Evolutionary conservation across 192 early-diverging fungal species (phyloP), one percentile per base, ranked within the genome.

Genomic region (Linnemannia schmuckeri): DNA sequence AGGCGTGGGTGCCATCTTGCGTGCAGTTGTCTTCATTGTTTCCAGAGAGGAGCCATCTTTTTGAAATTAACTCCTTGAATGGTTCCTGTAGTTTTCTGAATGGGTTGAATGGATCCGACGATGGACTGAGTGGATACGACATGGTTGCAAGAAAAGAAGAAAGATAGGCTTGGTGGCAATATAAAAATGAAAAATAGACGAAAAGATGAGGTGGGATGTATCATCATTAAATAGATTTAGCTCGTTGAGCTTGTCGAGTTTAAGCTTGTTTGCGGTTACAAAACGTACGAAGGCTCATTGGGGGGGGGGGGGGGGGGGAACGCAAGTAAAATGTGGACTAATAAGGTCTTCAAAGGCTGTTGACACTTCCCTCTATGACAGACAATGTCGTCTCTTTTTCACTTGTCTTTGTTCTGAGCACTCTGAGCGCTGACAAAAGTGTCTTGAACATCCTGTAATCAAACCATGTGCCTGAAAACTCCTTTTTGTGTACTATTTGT

Each of bases 91-190:
- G 38, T n/a, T 30, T 7, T 1, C 35, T 30, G 63, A 77, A 70
- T 41, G 76, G 76, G 33, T 47, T 77, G 66, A 66, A 77, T 30
- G 66, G 76, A 69, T 77, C 44, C 4, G 76, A 77, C 42, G 42
- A 41, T 27, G 76, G 76, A 69, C 66, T 70, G 27, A 70, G 33
- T 4, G 33, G 37, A 41, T 61, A 24, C 15, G 24, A 30, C 24
- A 63, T 61, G 46, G 33, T 24, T 8, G 49, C 18, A 24, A 27
- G 0, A 13, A n/a, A 22, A 18, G 37, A 33, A 10, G 20, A 47
- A 7, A 22, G 7, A 30, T 63, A 12, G 13, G 10, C 0, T 49
- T 49, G 47, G 47, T 17, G 47, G 47, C 47, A 17, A 49, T 41
- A 44, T 22, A 33, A 61, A 20, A 44, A 27, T 9, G 1, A 37